A percentile compares a stretch with the other conserved stretches of the same genome.
These are phyloP conservation scores for Ophiostoma ulmi DNA, from an alignment of 2,329 filamentous ascomycete species.

Conservation along the genomic window DNA sequence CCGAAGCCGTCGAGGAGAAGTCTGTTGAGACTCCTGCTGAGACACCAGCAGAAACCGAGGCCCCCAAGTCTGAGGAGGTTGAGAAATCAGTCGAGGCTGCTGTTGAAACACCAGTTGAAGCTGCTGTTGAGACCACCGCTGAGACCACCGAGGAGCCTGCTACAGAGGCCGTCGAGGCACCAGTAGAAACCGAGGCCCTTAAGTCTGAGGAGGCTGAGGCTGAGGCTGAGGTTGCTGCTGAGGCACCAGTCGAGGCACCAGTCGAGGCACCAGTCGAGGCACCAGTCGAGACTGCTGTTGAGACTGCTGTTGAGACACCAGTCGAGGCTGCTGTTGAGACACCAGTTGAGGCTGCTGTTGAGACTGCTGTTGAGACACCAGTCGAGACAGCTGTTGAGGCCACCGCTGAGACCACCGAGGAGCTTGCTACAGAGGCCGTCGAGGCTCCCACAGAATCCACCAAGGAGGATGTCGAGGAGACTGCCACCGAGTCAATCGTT, in stretches of 20 bases:
- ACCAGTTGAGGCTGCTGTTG: neutral
- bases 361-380: neutral
- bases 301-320: neutral
- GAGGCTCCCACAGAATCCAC: neutral
- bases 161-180: neutral
- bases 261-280: neutral
- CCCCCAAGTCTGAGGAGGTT: neutral
- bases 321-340: neutral
- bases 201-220: neutral
- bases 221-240: neutral
- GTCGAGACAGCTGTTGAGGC: neutral
- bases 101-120: neutral
- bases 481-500: neutral
- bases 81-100: neutral
- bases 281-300: neutral
- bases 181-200: neutral
- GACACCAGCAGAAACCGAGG: slow-evolving; percentile 1
- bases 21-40: neutral
- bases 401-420: neutral
- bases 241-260: slow-evolving; percentile 8
- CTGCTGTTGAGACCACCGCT: neutral
- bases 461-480: neutral
- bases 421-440: neutral
- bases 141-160: neutral
- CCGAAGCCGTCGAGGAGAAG: neutral